Conservation (phyloP, 2,329 filamentous ascomycete genomes). For the Nigrospora sphaerica region DNA sequence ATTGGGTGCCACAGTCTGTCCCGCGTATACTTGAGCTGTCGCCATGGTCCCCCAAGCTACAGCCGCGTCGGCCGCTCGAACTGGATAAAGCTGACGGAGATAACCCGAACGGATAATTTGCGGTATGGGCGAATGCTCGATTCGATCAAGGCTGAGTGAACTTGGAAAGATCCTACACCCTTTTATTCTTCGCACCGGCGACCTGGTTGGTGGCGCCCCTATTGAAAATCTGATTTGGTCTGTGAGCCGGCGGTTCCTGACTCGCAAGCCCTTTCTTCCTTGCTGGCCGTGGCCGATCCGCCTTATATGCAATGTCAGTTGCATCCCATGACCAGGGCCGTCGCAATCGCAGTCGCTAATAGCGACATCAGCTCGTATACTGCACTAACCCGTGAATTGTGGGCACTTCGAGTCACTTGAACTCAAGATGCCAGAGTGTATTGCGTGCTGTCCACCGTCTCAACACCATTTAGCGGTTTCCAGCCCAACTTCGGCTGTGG, state of each 20-base stretch:
- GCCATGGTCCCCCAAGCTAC: constrained; percentile 1
- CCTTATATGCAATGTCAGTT: neutral
- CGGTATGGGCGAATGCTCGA: neutral
- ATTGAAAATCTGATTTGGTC: too few species aligned
- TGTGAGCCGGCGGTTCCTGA: too few species aligned
- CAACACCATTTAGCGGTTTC: too few species aligned
- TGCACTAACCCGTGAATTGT: neutral
- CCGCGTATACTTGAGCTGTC: constrained; percentile 1
- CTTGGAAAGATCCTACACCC: neutral
- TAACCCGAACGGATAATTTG: too few species aligned
- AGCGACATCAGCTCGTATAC: neutral
- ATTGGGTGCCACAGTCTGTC: constrained; percentile 4
- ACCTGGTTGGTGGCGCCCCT: neutral
- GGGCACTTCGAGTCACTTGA: neutral
- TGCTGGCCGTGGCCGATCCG: too few species aligned
- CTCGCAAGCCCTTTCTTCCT: too few species aligned
- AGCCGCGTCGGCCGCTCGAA: neutral
- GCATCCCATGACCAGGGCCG: neutral
- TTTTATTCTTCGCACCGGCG: neutral
- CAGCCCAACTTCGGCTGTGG: neutral
- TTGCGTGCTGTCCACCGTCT: neutral
- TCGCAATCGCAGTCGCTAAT: neutral
- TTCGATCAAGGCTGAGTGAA: neutral
- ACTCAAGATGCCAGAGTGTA: neutral
- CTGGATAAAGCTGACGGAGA: neutral